Evolutionary conservation across 2,329 filamentous ascomycete genomes (phyloP).

Genomic region (Atkinsonella texensis): DNA sequence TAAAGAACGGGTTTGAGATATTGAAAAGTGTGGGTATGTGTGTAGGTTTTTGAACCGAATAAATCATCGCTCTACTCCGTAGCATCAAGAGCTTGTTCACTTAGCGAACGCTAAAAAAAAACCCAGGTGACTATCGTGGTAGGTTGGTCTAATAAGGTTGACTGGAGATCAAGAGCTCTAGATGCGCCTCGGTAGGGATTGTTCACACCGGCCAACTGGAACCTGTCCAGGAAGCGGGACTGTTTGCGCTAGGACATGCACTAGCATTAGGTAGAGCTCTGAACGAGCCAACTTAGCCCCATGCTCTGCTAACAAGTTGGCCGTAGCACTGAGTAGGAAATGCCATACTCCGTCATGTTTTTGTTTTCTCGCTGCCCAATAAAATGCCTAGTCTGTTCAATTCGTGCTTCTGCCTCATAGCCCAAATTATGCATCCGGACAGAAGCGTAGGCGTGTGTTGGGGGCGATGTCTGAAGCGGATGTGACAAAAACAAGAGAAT

Average conservation of each 20-base stretch:
- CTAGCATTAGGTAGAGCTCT: background rate
- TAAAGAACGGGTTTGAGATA: too few species aligned
- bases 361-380: slow-evolving; percentile 22
- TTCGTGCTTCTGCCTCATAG: background rate
- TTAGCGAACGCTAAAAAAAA: too few species aligned
- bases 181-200: slow-evolving; percentile 9
- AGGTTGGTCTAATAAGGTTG: too few species aligned
- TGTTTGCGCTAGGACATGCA: slow-evolving; percentile 6
- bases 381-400: background rate
- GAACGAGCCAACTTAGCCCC: too few species aligned
- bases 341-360: background rate
- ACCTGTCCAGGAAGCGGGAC: slow-evolving; percentile 25
- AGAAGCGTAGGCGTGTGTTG: background rate
- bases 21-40: too few species aligned
- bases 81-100: too few species aligned
- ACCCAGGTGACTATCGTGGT: too few species aligned
- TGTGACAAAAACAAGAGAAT: background rate
- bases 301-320: slow-evolving; percentile 6
- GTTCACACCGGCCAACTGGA: slow-evolving; percentile 32
- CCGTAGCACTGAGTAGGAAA: background rate
- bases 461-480: background rate
- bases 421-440: background rate
- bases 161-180: too few species aligned
- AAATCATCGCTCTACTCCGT: too few species aligned
- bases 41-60: too few species aligned